Evolutionary conservation across 2,329 filamentous ascomycete species (phyloP).

Genomic region (Alternaria arborescens): DNA sequence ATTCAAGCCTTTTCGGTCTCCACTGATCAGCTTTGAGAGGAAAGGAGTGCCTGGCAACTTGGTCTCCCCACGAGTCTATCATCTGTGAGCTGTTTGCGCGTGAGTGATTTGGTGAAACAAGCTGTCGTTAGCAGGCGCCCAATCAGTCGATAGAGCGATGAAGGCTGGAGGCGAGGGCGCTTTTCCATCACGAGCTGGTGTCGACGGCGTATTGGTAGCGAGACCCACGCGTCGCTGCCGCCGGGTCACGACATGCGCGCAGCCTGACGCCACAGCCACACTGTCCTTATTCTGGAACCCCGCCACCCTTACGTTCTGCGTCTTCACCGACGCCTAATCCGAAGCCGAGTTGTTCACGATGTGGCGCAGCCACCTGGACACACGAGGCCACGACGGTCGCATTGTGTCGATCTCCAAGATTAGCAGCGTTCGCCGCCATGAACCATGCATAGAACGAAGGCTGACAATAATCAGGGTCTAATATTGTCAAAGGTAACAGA

Average conservation of each 20-base stretch:
- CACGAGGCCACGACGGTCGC: constrained; percentile 17
- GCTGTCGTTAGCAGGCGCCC: constrained; percentile 13
- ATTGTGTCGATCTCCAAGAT: constrained; percentile 11
- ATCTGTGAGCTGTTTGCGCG: constrained; percentile 12
- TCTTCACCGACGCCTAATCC: constrained; percentile 9
- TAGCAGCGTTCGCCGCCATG: constrained; percentile 5
- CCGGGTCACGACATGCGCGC: constrained; percentile 8
- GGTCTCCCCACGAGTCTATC: constrained; percentile 14
- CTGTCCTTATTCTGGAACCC: constrained; percentile 10
- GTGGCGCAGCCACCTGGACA: constrained; percentile 30
- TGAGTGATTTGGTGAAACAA: constrained; percentile 22
- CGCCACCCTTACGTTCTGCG: constrained; percentile 12
- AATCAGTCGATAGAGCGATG: constrained; percentile 11
- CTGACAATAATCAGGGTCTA: constrained; percentile 15
- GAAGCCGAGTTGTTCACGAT: constrained; percentile 18
- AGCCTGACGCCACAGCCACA: constrained; percentile 19
- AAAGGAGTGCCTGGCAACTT: constrained; percentile 5
- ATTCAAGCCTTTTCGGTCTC: constrained; percentile 9
- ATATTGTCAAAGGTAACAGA: constrained; percentile 6
- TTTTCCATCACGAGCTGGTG: constrained; percentile 17
- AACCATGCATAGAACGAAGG: constrained; percentile 2
- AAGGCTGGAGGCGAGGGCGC: constrained; percentile 15
- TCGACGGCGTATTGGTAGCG: constrained; percentile 18
- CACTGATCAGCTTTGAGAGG: constrained; percentile 16
- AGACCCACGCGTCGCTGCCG: constrained; percentile 11